Conservation (phyloP, 1,284 basidiomycete species). For the Cutaneotrichosporon sp. region DNA sequence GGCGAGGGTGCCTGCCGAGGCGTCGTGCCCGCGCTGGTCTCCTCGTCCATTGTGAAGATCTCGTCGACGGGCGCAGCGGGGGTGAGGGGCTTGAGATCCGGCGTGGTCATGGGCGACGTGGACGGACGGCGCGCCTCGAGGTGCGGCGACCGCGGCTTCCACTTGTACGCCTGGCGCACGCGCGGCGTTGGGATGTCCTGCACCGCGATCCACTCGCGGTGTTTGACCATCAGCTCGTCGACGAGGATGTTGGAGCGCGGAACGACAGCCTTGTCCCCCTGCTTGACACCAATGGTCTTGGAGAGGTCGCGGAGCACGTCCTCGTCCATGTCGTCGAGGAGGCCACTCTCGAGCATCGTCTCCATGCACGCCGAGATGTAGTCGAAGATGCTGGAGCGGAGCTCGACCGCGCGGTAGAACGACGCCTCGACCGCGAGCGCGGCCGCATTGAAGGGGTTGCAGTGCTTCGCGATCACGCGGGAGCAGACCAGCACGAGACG, state of each 20-base stretch:
- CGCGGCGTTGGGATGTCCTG: constrained; percentile 78
- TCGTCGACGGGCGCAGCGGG: constrained; percentile 39
- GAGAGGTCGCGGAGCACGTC: constrained; percentile 71
- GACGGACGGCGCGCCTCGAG: constrained; percentile 42
- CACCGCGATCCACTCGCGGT: constrained; percentile 72
- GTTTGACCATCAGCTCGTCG: constrained; percentile 64
- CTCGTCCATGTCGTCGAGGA: constrained; percentile 70
- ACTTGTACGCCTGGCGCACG: constrained; percentile 54
- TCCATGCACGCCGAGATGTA: constrained; percentile 87
- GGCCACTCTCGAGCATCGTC: constrained; percentile 75
- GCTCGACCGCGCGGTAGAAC: constrained; percentile 70
- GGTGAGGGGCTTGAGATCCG: constrained; percentile 33
- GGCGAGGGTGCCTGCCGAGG: constrained; percentile 16
- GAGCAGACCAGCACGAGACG: constrained; percentile 84
- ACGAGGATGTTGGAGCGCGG: constrained; percentile 64
- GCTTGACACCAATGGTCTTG: constrained; percentile 63
- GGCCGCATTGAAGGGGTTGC: constrained; percentile 76
- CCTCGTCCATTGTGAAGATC: constrained; percentile 56
- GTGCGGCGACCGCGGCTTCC: constrained; percentile 57
- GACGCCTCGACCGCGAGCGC: constrained; percentile 80
- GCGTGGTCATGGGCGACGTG: constrained; percentile 12
- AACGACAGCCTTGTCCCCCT: constrained; percentile 68
- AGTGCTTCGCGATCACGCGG: constrained; percentile 66
- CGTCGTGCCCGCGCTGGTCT: constrained; percentile 26
- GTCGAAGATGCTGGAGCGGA: constrained; percentile 72